phyloP scores from a whole-genome alignment of 2,329 filamentous ascomycete species.

The Colletotrichum truncatum region DNA sequence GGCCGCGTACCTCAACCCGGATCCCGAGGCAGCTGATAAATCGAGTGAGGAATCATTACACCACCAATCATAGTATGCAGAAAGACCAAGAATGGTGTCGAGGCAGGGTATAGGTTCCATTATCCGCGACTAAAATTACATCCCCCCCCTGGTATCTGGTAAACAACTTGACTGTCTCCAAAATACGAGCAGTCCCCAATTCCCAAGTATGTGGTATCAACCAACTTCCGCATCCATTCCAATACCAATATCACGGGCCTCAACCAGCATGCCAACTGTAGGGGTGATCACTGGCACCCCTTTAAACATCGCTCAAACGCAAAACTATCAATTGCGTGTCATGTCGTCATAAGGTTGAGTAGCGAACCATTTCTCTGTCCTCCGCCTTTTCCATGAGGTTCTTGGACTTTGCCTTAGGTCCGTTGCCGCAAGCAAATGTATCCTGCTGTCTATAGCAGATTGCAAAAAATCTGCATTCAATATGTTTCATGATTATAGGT shows the following conservation, averaged over 20 bases:
- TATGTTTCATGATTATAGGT: constrained; percentile 29
- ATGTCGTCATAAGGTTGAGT: constrained; percentile 31
- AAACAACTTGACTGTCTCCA: background rate
- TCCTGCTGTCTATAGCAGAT: constrained; percentile 21
- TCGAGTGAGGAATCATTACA: background rate
- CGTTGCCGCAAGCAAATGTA: constrained; percentile 12
- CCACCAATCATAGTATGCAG: background rate
- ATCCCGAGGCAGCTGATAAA: too few species aligned
- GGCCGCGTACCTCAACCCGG: background rate
- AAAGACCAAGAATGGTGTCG: background rate
- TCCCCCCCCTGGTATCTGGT: constrained; percentile 23
- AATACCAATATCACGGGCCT: background rate
- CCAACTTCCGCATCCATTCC: constrained; percentile 22
- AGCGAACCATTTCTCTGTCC: constrained; percentile 12
- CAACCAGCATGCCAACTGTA: constrained; percentile 12
- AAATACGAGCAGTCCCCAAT: constrained; percentile 17
- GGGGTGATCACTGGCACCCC: background rate
- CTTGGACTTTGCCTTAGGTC: background rate
- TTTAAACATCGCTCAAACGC: constrained; percentile 29
- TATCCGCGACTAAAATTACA: constrained; percentile 31
- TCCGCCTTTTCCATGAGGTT: background rate
- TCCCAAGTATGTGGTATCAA: constrained; percentile 28
- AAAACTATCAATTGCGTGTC: constrained; percentile 30
- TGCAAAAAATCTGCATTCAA: constrained; percentile 17
- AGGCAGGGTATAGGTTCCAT: constrained; percentile 14